Conservation (phyloP, 2,329 filamentous ascomycete genomes). For the Teratosphaeria epicoccoides region DNA sequence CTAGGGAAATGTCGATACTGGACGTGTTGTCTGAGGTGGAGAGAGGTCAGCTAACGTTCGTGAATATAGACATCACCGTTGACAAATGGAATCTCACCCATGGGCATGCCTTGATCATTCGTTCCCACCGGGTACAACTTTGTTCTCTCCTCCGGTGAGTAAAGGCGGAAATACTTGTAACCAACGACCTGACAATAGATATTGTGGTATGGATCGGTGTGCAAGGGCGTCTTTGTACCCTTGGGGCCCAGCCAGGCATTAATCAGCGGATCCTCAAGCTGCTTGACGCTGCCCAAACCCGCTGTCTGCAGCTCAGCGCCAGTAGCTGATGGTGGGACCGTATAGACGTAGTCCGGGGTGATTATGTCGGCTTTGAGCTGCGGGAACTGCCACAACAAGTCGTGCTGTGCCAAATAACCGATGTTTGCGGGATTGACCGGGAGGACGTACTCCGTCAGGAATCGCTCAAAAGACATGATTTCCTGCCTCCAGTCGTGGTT, state of each 20-base stretch:
- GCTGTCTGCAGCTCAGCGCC: slow-evolving; percentile 10
- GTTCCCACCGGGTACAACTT: slow-evolving; percentile 51
- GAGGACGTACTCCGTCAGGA: slow-evolving; percentile 54
- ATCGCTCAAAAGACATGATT: slow-evolving; percentile 63
- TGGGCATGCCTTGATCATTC: slow-evolving; percentile 63
- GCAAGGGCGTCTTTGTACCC: slow-evolving; percentile 80
- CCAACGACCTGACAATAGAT: slow-evolving; percentile 83
- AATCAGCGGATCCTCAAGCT: slow-evolving; percentile 50
- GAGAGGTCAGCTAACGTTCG: not conserved
- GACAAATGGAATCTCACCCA: slow-evolving; percentile 39
- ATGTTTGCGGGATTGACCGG: slow-evolving; percentile 25
- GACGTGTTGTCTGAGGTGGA: slow-evolving; percentile 66
- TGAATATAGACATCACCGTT: not conserved
- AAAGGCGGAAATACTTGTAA: slow-evolving; percentile 82
- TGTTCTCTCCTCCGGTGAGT: slow-evolving; percentile 53
- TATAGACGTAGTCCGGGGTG: slow-evolving; percentile 78
- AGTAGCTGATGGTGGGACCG: slow-evolving; percentile 47
- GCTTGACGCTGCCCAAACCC: slow-evolving; percentile 8
- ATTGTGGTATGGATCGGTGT: slow-evolving; percentile 92
- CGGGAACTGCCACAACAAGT: slow-evolving; percentile 75
- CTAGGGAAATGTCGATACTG: slow-evolving; percentile 50
- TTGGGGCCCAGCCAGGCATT: slow-evolving; percentile 91
- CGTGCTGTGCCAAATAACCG: slow-evolving; percentile 86
- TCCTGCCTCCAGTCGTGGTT: slow-evolving; percentile 76
- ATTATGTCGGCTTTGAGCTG: slow-evolving; percentile 62